Conservation (phyloP, 306 rosid species). For the Cercis canadensis region DNA sequence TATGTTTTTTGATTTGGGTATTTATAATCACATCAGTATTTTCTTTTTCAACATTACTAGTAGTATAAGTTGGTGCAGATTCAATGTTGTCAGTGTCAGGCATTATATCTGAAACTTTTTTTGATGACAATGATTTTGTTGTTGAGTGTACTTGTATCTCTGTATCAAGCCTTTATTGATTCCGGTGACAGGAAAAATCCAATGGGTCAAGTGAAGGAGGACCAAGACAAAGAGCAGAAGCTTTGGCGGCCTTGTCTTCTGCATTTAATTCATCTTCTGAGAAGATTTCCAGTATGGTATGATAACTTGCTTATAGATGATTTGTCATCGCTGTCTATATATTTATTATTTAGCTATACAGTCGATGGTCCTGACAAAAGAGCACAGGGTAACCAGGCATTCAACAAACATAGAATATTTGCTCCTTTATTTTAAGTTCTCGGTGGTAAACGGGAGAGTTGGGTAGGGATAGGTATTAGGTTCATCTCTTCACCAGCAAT, state of each 20-base stretch:
- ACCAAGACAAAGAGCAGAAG: conserved; percentile 68
- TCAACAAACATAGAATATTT: neutral
- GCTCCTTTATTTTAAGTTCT: conserved; percentile 9
- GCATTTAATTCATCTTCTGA: conserved; percentile 83
- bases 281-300: conserved; percentile 39
- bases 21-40: no score
- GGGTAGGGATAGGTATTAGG: neutral
- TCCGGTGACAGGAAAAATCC: conserved; percentile 50
- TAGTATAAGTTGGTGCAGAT: conserved; percentile 15
- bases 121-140: neutral
- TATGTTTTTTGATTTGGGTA: no score
- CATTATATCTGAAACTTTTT: conserved; percentile 8
- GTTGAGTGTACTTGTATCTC: conserved; percentile 4
- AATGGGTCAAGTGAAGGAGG: conserved; percentile 60
- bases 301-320: conserved; percentile 12
- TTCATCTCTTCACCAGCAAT: neutral
- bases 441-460: neutral
- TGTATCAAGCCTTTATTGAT: conserved; percentile 29
- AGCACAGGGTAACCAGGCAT: conserved; percentile 14
- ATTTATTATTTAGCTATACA: no score
- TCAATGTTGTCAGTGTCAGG: conserved; percentile 6
- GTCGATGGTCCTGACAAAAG: conserved; percentile 8
- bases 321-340: neutral
- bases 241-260: conserved; percentile 60
- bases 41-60: neutral